Evolutionary conservation across 257 asterid genomes (phyloP), one percentile per base, ranked within the genome.

Genomic region (Haberlea rhodopensis): DNA sequence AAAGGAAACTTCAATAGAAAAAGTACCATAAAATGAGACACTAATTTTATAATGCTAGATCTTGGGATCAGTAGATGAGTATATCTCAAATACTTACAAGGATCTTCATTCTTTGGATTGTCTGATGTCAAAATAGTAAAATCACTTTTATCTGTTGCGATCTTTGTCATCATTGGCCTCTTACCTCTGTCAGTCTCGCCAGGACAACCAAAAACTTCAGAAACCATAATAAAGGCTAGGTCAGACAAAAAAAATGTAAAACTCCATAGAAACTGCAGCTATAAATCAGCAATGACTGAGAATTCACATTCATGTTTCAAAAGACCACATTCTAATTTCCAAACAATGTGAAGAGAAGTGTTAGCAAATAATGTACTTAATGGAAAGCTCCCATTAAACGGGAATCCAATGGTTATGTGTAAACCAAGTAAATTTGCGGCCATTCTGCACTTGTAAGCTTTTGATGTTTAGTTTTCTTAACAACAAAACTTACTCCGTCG

Each of bases 131-230:
- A 67, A 75, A 92, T 75, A 19, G 99, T 92, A 60, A 92, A 84
- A 58, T 92, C 95, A 56, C 97, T 87, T 72, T 87, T 92, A 3
- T 89, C 96, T 2, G 96, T 81, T 19, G 99, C 96, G 53, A 89
- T 79, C 82, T 89, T 92, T 53, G 99, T 63, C 99, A 92, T 92
- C 75, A 82, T 63, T 8, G 97, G 99, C 61, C 99, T 87, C 84
- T 92, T 89, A 57, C 97, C 97, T 81, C 97, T 82, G 32, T 89
- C 95, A 1, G 66, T 60, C 73, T 92, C 99, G 29, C 99, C 99
- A 65, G 27, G 70, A 69, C 96, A 89, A 64, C 99, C 99, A 70
- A 85, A 53, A 73, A 92, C 99, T 89, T 76, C 73, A 78, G 53
- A 72, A 53, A 68, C 63, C 51, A 57, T 10, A 52, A 48, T n/a